Percentiles rank a stretch among this genome's conserved stretches.
Evolutionary conservation across 176 grass and related monocot species (phyloP).

Genomic region (Bromus sterilis): DNA sequence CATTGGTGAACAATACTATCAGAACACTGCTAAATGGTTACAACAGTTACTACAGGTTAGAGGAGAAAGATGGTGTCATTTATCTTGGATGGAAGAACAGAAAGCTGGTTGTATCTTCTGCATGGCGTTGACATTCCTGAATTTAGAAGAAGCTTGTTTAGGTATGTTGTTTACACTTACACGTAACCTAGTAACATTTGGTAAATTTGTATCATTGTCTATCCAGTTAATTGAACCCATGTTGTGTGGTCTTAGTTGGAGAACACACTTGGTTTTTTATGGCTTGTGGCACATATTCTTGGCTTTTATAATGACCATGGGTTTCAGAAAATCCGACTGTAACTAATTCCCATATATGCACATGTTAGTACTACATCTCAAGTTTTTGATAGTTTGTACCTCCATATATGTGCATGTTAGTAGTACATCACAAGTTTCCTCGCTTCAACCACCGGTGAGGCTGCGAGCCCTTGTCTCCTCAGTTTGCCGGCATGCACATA

Average conservation of each 20-base stretch:
- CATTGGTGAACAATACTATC: slow-evolving; percentile 49
- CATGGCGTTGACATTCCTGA: slow-evolving; percentile 34
- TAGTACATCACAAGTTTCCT: too few relatives aligned
- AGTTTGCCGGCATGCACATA: too few relatives aligned
- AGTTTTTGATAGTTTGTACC: not conserved
- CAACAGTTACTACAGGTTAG: slow-evolving; percentile 32
- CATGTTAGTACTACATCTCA: too few relatives aligned
- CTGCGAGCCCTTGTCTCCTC: too few relatives aligned
- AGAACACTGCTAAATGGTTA: slow-evolving; percentile 35
- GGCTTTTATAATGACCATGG: not conserved
- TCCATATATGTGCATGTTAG: too few relatives aligned
- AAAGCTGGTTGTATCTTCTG: slow-evolving; percentile 52
- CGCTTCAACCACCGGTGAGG: too few relatives aligned
- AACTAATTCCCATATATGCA: not conserved
- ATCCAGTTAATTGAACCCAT: not conserved
- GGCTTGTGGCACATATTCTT: not conserved
- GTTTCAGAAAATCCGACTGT: not conserved
- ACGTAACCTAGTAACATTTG: not conserved
- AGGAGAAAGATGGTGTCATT: slow-evolving; percentile 42
- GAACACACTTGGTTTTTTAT: not conserved
- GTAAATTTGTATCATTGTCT: not conserved
- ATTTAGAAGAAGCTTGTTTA: slow-evolving; percentile 12
- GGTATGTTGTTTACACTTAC: slow-evolving; percentile 29
- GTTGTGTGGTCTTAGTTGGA: not conserved
- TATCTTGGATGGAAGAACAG: slow-evolving; percentile 62